Base-by-base conservation (phyloP, 305 asterid genomes). In the Plantago coronopus region DNA sequence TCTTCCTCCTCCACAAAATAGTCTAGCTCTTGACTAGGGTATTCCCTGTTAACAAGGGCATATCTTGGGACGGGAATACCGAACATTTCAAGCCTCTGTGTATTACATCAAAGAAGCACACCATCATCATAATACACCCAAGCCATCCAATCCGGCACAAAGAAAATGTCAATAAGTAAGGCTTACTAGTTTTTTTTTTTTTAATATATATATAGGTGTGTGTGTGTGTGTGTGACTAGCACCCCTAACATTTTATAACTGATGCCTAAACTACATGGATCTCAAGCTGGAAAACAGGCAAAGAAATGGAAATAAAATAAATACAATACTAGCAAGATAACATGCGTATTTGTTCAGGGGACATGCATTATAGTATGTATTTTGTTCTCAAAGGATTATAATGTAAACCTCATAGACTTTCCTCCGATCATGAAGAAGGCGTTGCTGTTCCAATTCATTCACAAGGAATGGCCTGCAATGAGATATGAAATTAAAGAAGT, bases 391-490 rank as follows among this genome's bases (percentile, higher is more conserved):
- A 27, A 27, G 34, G 34, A 9, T 9, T 1, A 9, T 29, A 65
- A 72, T 67, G 64, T 79, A 59, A 57, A 94, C 99, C 97, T 94
- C 96, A 7, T 89, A 94, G 49, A 94, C 97, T 76, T 73, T 73
- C 81, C 96, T 89, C 66, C 97, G 76, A 78, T 94, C 97, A 62
- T 89, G 97, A 73, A 89, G 96, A 81, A 89, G 89, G 77, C 83
- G 93, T 23, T 94, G 99, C 15, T 84, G 80, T 64, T 82, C 95
- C 89, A 93, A 68, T 72, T 93, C 95, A 78, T 89, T 93, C 23
- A 93, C 97, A 69, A 89, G 95, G 79, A 81, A 85, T 57, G 97
- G 96, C 95, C 96, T 8, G 10, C 40, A 34, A 34, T 0, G 3
- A 34, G 10, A 9, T 8, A 34, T 7, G 40, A 34, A 13, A 29